Evolutionary conservation across 2,329 filamentous ascomycete genomes (phyloP).

Genomic region (Epichloe gansuensis): DNA sequence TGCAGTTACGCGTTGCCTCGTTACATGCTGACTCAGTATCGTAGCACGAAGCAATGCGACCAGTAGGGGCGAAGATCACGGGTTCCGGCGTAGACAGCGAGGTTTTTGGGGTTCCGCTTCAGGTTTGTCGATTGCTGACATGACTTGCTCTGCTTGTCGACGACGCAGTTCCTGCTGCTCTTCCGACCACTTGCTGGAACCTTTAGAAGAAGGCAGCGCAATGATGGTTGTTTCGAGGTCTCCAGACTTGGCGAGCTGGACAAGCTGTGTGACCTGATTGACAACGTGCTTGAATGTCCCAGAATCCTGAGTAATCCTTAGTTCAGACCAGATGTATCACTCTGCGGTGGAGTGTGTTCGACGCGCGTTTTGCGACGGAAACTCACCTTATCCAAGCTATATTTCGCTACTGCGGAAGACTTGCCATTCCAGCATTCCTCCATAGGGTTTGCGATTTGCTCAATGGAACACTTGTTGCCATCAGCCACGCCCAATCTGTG

Average conservation of each 20-base stretch:
- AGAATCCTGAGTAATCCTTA: constrained; percentile 24
- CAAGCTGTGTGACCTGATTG: constrained; percentile 31
- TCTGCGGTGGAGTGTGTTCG: not conserved
- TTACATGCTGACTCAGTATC: constrained; percentile 54
- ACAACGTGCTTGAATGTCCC: constrained; percentile 31
- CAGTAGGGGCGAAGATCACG: constrained; percentile 24
- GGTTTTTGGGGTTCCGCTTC: constrained; percentile 13
- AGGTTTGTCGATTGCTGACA: constrained; percentile 24
- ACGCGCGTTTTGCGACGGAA: not conserved
- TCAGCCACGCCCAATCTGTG: constrained; percentile 25
- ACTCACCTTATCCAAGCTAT: not conserved
- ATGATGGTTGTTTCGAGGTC: constrained; percentile 46
- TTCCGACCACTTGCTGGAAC: constrained; percentile 29
- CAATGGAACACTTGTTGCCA: constrained; percentile 25
- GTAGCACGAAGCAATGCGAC: constrained; percentile 62
- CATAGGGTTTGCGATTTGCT: constrained; percentile 29
- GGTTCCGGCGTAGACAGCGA: constrained; percentile 15
- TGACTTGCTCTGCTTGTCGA: constrained; percentile 36
- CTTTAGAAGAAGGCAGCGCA: constrained; percentile 36
- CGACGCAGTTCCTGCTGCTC: constrained; percentile 32
- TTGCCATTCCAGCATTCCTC: constrained; percentile 33
- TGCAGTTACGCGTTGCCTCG: constrained; percentile 64
- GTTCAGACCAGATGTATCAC: not conserved
- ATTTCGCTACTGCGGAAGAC: constrained; percentile 13
- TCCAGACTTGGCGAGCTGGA: constrained; percentile 32